Conservation (phyloP, 306 rosid species). For the Phaseolus lunatus region DNA sequence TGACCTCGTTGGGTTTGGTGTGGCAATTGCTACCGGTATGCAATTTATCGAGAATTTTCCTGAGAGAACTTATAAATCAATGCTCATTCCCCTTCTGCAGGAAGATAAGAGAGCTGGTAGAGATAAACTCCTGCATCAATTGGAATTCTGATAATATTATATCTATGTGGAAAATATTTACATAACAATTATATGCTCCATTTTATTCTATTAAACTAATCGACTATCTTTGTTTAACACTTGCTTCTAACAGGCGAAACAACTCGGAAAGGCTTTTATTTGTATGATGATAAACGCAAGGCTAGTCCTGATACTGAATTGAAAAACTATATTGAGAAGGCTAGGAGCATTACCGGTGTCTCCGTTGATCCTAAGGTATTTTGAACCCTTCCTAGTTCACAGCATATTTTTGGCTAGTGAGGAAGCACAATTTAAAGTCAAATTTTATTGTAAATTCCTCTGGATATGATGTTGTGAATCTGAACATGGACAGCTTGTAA, state of each 20-base stretch:
- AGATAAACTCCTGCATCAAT: conserved; percentile 21
- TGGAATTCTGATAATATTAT: conserved; percentile 14
- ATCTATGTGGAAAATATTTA: conserved; percentile 21
- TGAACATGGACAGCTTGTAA: conserved; percentile 66
- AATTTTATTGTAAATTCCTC: conserved; percentile 2
- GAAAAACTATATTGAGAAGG: conserved; percentile 81
- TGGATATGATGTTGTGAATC: conserved; percentile 36
- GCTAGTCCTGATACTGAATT: conserved; percentile 90
- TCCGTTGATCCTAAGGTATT: conserved; percentile 78
- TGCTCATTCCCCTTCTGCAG: conserved; percentile 87
- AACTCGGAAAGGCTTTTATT: conserved; percentile 81
- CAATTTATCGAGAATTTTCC: conserved; percentile 72
- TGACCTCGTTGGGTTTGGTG: conserved; percentile 95
- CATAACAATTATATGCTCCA: not conserved
- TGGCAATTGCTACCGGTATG: conserved; percentile 74
- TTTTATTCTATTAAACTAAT: conserved; percentile 18
- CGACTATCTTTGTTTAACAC: conserved; percentile 20
- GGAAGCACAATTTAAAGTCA: conserved; percentile 12
- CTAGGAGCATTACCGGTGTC: conserved; percentile 76
- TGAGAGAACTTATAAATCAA: conserved; percentile 79
- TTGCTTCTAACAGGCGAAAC: conserved; percentile 69
- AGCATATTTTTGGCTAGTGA: conserved; percentile 19
- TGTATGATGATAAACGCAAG: conserved; percentile 75
- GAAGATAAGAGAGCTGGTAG: conserved; percentile 91
- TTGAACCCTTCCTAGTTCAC: conserved; percentile 27